Percentiles rank a stretch among this genome's conserved stretches.
These are phyloP conservation scores for Penicillium expansum DNA, from an alignment of 2,329 filamentous ascomycete genomes.

Conservation along the genomic window DNA sequence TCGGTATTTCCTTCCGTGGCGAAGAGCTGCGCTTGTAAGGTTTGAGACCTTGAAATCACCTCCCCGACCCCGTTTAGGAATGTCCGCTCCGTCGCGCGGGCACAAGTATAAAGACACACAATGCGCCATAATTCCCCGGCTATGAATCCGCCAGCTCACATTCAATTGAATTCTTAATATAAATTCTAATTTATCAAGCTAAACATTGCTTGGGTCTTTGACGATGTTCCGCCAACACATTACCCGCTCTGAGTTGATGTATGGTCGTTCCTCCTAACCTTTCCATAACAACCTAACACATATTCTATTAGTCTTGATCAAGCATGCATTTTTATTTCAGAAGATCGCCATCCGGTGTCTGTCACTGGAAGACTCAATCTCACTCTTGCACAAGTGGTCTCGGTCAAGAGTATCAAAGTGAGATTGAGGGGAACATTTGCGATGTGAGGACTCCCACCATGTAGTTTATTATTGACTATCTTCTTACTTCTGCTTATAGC, in stretches of 20 bases:
- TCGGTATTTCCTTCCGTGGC: neutral
- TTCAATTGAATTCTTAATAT: neutral
- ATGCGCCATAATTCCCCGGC: neutral
- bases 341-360: neutral
- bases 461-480: neutral
- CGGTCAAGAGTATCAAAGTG: slow-evolving; percentile 17
- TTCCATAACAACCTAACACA: neutral
- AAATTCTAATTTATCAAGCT: neutral
- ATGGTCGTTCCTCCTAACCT: neutral
- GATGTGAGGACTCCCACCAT: slow-evolving; percentile 8
- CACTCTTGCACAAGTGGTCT: slow-evolving; percentile 1
- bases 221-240: slow-evolving; percentile 7
- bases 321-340: slow-evolving; percentile 18
- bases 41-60: neutral
- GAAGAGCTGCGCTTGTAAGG: neutral
- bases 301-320: slow-evolving; percentile 12
- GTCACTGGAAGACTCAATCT: slow-evolving; percentile 15
- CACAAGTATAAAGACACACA: neutral
- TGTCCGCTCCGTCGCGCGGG: slow-evolving; percentile 2
- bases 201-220: neutral
- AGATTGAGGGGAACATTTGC: slow-evolving; percentile 14
- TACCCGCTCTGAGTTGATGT: neutral
- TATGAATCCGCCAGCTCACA: neutral
- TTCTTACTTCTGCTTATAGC: neutral
- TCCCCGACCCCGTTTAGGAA: slow-evolving; percentile 11